phyloP scores from a whole-genome alignment of 2,329 filamentous ascomycete genomes.

The Xylariaceae sp. region DNA sequence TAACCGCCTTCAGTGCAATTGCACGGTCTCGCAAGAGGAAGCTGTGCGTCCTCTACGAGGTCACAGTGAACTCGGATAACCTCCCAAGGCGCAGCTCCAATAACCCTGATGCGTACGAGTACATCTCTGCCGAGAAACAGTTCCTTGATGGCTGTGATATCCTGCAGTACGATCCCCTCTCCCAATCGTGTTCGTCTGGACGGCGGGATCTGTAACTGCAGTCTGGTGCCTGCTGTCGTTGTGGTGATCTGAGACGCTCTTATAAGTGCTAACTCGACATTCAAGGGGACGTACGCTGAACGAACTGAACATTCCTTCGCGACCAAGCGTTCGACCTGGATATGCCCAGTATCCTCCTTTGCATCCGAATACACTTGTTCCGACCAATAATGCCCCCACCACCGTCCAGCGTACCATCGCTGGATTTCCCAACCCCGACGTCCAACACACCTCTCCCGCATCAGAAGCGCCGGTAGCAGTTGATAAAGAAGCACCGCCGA shows the following conservation, averaged over 20 bases:
- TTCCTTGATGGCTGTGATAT: conserved; percentile 56
- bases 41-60: conserved; percentile 77
- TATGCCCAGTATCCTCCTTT: conserved; percentile 23
- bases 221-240: conserved; percentile 1
- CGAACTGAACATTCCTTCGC: conserved; percentile 48
- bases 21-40: conserved; percentile 84
- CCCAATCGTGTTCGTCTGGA: neutral
- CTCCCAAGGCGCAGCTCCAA: conserved; percentile 55
- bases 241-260: conserved; percentile 5
- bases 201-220: conserved; percentile 11
- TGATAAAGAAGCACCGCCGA: conserved; percentile 13
- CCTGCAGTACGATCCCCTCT: conserved; percentile 48
- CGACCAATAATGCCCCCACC: conserved; percentile 17
- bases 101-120: conserved; percentile 51
- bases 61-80: conserved; percentile 64
- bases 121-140: conserved; percentile 47
- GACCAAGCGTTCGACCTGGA: conserved; percentile 42
- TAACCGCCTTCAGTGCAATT: conserved; percentile 56
- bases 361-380: conserved; percentile 10
- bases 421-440: conserved; percentile 11
- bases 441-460: conserved; percentile 10
- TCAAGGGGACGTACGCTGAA: conserved; percentile 45
- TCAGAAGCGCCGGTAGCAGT: conserved; percentile 8
- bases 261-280: conserved; percentile 23
- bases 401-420: conserved; percentile 18